A percentile compares a stretch with the other conserved stretches of the same genome.
These are phyloP conservation scores for Corymbia calophylla DNA, from an alignment of 441 rosid species.

Conservation along the genomic window DNA sequence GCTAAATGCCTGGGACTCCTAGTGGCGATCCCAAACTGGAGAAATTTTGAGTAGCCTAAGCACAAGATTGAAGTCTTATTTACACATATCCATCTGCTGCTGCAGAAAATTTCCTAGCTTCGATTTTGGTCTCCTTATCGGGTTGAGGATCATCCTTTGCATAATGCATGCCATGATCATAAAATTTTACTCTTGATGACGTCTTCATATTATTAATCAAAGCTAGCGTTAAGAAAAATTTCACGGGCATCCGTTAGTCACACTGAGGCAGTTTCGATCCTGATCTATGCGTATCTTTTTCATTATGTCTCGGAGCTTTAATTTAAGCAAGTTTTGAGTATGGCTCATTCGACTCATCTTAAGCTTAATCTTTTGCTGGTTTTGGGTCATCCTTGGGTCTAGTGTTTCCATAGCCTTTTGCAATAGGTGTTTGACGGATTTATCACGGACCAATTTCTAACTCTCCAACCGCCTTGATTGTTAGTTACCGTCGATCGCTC, in stretches of 20 bases:
- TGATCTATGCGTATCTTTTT: background rate
- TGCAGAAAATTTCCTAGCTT: constrained; percentile 48
- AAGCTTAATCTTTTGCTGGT: background rate
- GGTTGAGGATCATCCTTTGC: constrained; percentile 11
- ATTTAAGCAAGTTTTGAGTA: background rate
- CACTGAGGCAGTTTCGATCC: background rate
- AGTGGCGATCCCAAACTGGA: constrained; percentile 5
- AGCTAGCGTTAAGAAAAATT: background rate
- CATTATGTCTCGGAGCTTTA: background rate
- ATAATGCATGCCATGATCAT: background rate
- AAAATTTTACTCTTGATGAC: background rate
- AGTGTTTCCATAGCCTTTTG: background rate
- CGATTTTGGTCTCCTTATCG: constrained; percentile 24
- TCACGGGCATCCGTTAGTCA: background rate
- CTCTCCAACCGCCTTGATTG: background rate
- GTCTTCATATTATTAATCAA: background rate
- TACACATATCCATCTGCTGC: constrained; percentile 5
- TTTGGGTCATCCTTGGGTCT: background rate
- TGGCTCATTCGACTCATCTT: background rate
- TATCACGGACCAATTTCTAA: background rate
- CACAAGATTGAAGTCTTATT: constrained; percentile 21
- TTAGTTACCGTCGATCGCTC: background rate
- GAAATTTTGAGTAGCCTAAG: constrained; percentile 19
- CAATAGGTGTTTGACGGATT: background rate
- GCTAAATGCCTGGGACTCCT: constrained; percentile 1